Evolutionary conservation across 2,329 filamentous ascomycete species (phyloP).

Genomic region (Colletotrichum cordylinicola): DNA sequence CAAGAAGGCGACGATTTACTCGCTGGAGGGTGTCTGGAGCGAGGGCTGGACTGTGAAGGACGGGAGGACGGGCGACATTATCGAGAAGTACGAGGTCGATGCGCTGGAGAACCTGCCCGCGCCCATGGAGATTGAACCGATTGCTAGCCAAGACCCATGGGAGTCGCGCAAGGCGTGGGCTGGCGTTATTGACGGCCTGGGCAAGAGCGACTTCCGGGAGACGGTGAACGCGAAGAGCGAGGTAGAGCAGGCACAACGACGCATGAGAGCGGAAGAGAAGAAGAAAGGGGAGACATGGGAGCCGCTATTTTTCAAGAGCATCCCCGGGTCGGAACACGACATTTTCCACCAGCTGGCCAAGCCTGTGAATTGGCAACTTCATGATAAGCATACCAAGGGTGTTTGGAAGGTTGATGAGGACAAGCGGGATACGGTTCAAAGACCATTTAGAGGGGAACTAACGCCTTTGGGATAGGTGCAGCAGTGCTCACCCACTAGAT

Average conservation of each 20-base stretch:
- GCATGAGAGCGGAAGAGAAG: conserved; percentile 73
- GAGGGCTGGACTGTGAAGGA: conserved; percentile 33
- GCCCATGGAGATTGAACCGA: conserved; percentile 45
- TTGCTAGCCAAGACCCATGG: conserved; percentile 77
- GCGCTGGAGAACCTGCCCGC: conserved; percentile 35
- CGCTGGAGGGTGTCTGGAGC: conserved; percentile 22
- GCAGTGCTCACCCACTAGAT: not conserved
- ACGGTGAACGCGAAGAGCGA: conserved; percentile 76
- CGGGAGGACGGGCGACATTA: conserved; percentile 32
- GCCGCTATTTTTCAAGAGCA: conserved; percentile 41
- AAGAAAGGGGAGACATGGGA: conserved; percentile 48
- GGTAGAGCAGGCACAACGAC: conserved; percentile 83
- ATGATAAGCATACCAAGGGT: conserved; percentile 40
- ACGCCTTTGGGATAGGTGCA: conserved; percentile 32
- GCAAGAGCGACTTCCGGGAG: conserved; percentile 75
- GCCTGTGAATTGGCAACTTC: conserved; percentile 32
- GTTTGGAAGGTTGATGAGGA: conserved; percentile 40
- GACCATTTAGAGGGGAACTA: conserved; percentile 36
- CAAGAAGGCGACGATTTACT: conserved; percentile 32
- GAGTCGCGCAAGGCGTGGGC: conserved; percentile 84
- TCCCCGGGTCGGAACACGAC: conserved; percentile 29
- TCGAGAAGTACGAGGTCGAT: conserved; percentile 43
- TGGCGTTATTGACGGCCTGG: conserved; percentile 75
- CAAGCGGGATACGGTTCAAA: conserved; percentile 26
- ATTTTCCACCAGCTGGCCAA: conserved; percentile 36